phyloP scores from a whole-genome alignment of 2,329 filamentous ascomycete species.

The Sphaerulina vaccinii region DNA sequence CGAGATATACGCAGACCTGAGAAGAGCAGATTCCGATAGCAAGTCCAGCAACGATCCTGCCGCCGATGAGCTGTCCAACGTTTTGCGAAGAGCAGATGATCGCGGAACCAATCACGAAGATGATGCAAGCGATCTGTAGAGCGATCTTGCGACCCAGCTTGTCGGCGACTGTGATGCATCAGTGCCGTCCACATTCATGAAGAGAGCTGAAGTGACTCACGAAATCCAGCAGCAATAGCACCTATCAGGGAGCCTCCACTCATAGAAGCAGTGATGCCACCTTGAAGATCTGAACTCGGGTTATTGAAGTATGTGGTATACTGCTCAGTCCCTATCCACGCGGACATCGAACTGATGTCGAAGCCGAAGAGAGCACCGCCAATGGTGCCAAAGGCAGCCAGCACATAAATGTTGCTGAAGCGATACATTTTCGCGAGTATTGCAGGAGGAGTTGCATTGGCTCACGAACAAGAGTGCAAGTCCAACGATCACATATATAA shows the following conservation, averaged over 20 bases:
- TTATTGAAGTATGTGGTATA: constrained; percentile 72
- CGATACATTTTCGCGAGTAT: constrained; percentile 32
- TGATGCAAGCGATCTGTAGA: constrained; percentile 50
- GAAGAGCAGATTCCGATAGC: constrained; percentile 70
- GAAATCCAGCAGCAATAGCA: constrained; percentile 57
- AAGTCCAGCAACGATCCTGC: constrained; percentile 67
- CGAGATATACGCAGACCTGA: constrained; percentile 63
- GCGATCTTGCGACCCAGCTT: constrained; percentile 51
- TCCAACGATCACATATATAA: not conserved
- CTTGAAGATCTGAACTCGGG: constrained; percentile 56
- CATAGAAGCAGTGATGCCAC: constrained; percentile 68
- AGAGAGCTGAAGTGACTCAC: not conserved
- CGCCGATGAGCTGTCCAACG: constrained; percentile 67
- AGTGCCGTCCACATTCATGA: not conserved
- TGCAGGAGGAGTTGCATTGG: not conserved
- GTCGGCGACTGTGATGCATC: constrained; percentile 49
- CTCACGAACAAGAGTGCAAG: not conserved
- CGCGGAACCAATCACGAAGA: constrained; percentile 54
- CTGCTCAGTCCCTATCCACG: constrained; percentile 58
- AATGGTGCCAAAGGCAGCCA: constrained; percentile 56
- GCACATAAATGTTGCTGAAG: constrained; percentile 52
- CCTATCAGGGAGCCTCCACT: constrained; percentile 67
- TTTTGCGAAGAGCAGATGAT: constrained; percentile 63
- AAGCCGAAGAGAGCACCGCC: constrained; percentile 68
- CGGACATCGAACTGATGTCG: constrained; percentile 70